These are phyloP conservation scores for Cystofilobasidium capitatum DNA, from an alignment of 768 basidiomycete species.

Conservation along the genomic window DNA sequence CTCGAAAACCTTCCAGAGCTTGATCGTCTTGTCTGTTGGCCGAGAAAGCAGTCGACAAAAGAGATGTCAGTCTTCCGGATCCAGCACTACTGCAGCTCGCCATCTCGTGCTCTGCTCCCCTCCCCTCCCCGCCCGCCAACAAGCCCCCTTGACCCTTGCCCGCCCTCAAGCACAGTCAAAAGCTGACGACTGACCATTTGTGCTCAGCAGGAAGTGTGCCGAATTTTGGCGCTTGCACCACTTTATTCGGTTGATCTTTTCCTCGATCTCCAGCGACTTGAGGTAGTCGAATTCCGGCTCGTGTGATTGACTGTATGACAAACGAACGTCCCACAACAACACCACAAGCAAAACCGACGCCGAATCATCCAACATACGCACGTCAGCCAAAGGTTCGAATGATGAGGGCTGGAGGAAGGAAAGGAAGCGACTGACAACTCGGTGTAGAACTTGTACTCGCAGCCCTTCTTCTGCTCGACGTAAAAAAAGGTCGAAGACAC, in stretches of 20 bases:
- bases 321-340: not conserved
- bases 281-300: constrained; percentile 99
- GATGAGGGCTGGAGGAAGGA: not conserved
- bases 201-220: constrained; percentile 92
- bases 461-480: constrained; percentile 86
- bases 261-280: constrained; percentile 98
- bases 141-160: too few relatives aligned
- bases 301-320: constrained; percentile 77
- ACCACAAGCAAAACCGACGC: too few relatives aligned
- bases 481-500: too few relatives aligned
- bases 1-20: constrained; percentile 99
- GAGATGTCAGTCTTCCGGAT: not conserved
- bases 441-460: constrained; percentile 99
- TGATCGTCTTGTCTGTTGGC: constrained; percentile 90
- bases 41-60: not conserved
- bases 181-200: constrained; percentile 58
- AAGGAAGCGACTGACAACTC: constrained; percentile 44
- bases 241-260: constrained; percentile 99
- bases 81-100: too few relatives aligned
- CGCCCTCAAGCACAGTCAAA: too few relatives aligned
- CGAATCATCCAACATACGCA: too few relatives aligned
- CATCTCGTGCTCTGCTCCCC: too few relatives aligned
- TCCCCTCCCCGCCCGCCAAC: too few relatives aligned
- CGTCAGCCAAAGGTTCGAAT: not conserved
- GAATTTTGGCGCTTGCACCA: constrained; percentile 98